Conservation (phyloP, 768 basidiomycete genomes). For the Suillus paluster region DNA sequence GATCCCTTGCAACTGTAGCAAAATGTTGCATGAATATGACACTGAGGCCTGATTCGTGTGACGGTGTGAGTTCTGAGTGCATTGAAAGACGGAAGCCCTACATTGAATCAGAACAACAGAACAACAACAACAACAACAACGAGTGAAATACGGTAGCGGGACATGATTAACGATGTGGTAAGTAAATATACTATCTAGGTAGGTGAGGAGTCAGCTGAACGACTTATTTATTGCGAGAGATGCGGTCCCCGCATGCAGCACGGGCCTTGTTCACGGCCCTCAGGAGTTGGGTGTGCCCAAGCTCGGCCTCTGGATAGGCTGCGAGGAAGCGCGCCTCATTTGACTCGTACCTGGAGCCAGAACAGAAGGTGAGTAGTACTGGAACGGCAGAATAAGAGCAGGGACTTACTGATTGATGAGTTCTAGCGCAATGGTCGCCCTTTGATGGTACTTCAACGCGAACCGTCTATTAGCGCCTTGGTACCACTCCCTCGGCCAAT, state of each 20-base stretch:
- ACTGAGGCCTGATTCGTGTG: constrained; percentile 19
- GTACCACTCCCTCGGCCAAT: background rate
- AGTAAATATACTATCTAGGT: too few species aligned
- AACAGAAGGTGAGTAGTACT: background rate
- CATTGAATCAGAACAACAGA: too few species aligned
- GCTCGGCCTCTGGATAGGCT: too few species aligned
- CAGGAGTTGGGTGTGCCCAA: too few species aligned
- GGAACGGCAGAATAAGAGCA: background rate
- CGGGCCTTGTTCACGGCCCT: too few species aligned
- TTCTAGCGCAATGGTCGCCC: background rate
- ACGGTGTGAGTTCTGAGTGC: too few species aligned
- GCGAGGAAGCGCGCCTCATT: background rate
- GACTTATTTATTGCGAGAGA: background rate
- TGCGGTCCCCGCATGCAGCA: background rate
- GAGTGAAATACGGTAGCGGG: too few species aligned
- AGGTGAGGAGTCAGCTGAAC: too few species aligned
- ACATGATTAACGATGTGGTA: too few species aligned
- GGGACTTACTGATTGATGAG: background rate
- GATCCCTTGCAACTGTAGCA: background rate
- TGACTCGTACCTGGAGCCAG: constrained; percentile 2
- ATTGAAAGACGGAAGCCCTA: too few species aligned
- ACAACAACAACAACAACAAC: too few species aligned
- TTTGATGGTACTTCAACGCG: background rate
- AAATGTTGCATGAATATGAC: constrained; percentile 1
- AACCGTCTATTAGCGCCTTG: background rate